Conservation (phyloP, 495 filamentous ascomycete species). For the Trichoderma orchidacearum region DNA sequence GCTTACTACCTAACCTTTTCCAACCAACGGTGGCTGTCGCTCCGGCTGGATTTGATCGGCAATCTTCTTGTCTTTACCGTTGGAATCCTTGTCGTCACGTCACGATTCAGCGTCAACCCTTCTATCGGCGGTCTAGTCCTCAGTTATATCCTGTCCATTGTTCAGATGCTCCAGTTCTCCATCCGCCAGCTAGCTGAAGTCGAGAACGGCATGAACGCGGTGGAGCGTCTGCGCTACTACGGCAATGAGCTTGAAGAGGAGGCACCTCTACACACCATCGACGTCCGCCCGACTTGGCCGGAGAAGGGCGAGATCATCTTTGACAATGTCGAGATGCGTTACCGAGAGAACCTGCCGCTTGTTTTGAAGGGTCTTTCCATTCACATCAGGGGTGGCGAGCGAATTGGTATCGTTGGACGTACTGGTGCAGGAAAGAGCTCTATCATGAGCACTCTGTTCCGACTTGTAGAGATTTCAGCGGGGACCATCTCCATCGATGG, state of each 20-base stretch:
- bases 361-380: conserved; percentile 70
- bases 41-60: conserved; percentile 73
- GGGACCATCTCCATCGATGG: conserved; percentile 86
- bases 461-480: conserved; percentile 68
- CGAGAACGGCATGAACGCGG: conserved; percentile 95
- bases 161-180: conserved; percentile 94
- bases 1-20: conserved; percentile 91
- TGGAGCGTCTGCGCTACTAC: conserved; percentile 89
- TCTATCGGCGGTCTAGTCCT: conserved; percentile 79
- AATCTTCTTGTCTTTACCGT: conserved; percentile 73
- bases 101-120: conserved; percentile 74
- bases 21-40: conserved; percentile 83
- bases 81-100: conserved; percentile 85
- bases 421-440: conserved; percentile 91
- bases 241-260: conserved; percentile 79
- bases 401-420: conserved; percentile 85
- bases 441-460: conserved; percentile 90
- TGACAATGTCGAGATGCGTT: conserved; percentile 79
- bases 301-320: conserved; percentile 77
- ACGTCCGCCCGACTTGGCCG: conserved; percentile 64
- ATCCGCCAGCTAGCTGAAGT: conserved; percentile 91
- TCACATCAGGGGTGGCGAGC: conserved; percentile 69
- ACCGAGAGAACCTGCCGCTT: conserved; percentile 67
- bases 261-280: conserved; percentile 58
- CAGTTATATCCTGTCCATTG: conserved; percentile 83